Conservation (phyloP, 176 grass and related monocot species). For the barley (Hordeum vulgare) region DNA sequence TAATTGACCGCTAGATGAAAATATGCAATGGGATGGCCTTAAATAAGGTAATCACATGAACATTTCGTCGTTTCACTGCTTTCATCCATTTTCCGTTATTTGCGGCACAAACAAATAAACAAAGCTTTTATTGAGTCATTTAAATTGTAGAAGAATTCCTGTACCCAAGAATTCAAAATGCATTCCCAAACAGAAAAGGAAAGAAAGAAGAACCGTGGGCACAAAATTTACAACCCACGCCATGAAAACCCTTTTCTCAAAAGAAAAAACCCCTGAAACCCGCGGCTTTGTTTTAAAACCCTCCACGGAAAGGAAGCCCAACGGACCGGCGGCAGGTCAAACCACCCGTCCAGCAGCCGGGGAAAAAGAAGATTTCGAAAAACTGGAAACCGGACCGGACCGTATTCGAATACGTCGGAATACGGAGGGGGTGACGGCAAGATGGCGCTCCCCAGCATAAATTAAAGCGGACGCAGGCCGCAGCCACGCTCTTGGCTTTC, state of each 20-base stretch:
- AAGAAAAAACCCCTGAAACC: too few relatives aligned
- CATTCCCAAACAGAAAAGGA: too few relatives aligned
- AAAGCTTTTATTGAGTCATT: too few relatives aligned
- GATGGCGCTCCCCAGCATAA: not conserved
- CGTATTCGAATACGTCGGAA: not conserved
- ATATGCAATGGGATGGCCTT: not conserved
- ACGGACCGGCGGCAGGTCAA: not conserved
- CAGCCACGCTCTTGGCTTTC: not conserved
- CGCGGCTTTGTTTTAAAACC: conserved; percentile 21
- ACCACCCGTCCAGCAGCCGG: not conserved
- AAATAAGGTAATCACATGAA: too few relatives aligned
- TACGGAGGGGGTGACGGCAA: not conserved
- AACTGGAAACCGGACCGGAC: not conserved
- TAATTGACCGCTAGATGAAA: not conserved
- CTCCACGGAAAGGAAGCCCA: not conserved
- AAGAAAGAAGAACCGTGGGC: too few relatives aligned
- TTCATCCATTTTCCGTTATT: too few relatives aligned
- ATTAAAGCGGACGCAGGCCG: not conserved
- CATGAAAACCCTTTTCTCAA: too few relatives aligned
- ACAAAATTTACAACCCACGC: too few relatives aligned
- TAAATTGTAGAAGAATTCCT: too few relatives aligned
- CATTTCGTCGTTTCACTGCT: too few relatives aligned
- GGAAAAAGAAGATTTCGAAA: not conserved
- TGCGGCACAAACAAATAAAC: too few relatives aligned
- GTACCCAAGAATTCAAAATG: too few relatives aligned